These are phyloP conservation scores for Populus nigra DNA, from an alignment of 345 rosid species.

Conservation along the genomic window DNA sequence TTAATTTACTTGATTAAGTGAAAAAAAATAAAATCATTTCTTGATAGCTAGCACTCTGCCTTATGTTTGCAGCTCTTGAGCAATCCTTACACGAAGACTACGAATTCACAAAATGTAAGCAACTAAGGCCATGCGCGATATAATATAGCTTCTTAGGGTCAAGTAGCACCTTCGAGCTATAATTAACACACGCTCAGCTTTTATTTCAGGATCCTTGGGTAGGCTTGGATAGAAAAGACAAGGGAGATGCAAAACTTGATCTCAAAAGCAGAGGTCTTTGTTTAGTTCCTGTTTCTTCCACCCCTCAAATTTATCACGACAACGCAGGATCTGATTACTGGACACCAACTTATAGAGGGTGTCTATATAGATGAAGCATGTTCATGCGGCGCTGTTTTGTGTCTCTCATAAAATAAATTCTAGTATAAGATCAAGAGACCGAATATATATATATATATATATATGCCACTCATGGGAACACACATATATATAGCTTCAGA, in stretches of 20 bases:
- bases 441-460: background rate
- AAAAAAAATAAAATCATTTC: background rate
- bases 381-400: background rate
- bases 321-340: slow-evolving; percentile 75
- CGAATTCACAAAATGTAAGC: slow-evolving; percentile 54
- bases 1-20: background rate
- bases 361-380: slow-evolving; percentile 51
- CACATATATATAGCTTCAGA: background rate
- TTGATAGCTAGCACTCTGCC: background rate
- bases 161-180: background rate
- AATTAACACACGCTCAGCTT: background rate
- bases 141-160: background rate
- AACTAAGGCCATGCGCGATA: background rate
- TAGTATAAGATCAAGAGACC: background rate
- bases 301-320: slow-evolving; percentile 61
- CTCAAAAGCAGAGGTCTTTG: slow-evolving; percentile 77
- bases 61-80: slow-evolving; percentile 54
- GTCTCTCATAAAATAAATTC: background rate
- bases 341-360: slow-evolving; percentile 76
- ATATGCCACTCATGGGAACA: background rate
- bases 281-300: slow-evolving; percentile 67
- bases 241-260: slow-evolving; percentile 50
- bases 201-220: slow-evolving; percentile 68
- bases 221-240: slow-evolving; percentile 56
- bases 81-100: slow-evolving; percentile 69